Evolutionary conservation across 1,284 basidiomycete species (phyloP).

Genomic region (Tremellales sp.): DNA sequence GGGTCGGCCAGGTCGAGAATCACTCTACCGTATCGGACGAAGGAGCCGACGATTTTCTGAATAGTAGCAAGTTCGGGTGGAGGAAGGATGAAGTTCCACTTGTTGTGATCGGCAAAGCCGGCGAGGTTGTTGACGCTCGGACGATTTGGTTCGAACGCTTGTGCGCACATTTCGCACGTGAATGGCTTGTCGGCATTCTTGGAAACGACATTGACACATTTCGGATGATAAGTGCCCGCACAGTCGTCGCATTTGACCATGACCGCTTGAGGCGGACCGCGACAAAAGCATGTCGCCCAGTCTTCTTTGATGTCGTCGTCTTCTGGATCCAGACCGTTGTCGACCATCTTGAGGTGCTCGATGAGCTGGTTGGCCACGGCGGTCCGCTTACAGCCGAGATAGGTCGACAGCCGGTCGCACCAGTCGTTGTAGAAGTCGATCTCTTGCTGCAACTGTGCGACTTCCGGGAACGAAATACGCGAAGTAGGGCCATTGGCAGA

Average conservation of each 20-base stretch:
- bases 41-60: constrained; percentile 13
- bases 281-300: constrained; percentile 33
- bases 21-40: constrained; percentile 17
- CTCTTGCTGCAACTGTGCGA: constrained; percentile 32
- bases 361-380: constrained; percentile 23
- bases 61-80: constrained; percentile 27
- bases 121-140: constrained; percentile 26
- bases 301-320: constrained; percentile 29
- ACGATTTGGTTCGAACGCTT: constrained; percentile 24
- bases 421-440: constrained; percentile 30
- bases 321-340: constrained; percentile 22
- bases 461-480: constrained; percentile 33
- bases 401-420: constrained; percentile 14
- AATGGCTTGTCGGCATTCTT: constrained; percentile 23
- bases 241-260: constrained; percentile 36
- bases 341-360: constrained; percentile 22
- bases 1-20: constrained; percentile 25
- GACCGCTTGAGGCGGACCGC: constrained; percentile 8
- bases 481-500: constrained; percentile 22
- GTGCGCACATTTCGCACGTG: constrained; percentile 40
- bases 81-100: constrained; percentile 28
- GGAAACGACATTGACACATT: constrained; percentile 29
- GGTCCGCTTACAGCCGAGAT: constrained; percentile 11
- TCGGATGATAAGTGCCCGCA: constrained; percentile 34
- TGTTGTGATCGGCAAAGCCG: constrained; percentile 11